These are phyloP conservation scores for Hypoxylon sp. DNA, from an alignment of 2,329 filamentous ascomycete species.

Conservation along the genomic window DNA sequence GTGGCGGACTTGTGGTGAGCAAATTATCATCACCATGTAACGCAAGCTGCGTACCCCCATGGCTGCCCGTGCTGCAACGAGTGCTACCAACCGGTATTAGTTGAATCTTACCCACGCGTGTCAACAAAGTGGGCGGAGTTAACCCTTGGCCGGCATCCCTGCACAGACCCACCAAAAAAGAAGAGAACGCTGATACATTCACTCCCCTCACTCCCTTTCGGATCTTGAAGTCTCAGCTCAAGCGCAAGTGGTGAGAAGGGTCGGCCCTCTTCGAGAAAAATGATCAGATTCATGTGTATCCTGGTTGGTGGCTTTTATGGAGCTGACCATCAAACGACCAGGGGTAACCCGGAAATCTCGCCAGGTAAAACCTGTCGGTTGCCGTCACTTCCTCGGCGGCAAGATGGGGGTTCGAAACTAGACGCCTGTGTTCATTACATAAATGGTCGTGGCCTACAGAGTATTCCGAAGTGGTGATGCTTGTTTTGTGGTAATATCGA, in stretches of 20 bases:
- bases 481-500: conserved; percentile 1
- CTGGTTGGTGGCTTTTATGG: conserved; percentile 28
- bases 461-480: neutral
- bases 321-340: conserved; percentile 15
- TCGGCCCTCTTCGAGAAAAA: conserved; percentile 3
- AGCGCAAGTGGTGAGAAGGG: conserved; percentile 2
- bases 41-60: conserved; percentile 2
- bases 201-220: conserved; percentile 16
- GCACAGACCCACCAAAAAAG: conserved; percentile 13
- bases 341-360: conserved; percentile 20
- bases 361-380: conserved; percentile 11
- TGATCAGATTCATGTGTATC: conserved; percentile 16
- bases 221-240: neutral
- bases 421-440: conserved; percentile 24
- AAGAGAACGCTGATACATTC: conserved; percentile 16
- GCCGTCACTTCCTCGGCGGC: conserved; percentile 8
- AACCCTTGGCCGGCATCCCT: conserved; percentile 25
- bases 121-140: conserved; percentile 22
- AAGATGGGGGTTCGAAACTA: neutral
- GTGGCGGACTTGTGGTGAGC: conserved; percentile 19
- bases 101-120: conserved; percentile 18
- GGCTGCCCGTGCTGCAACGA: conserved; percentile 2
- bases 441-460: conserved; percentile 17
- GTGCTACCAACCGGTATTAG: conserved; percentile 16
- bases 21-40: conserved; percentile 22